These are phyloP conservation scores for Lophiotrema nucula DNA, from an alignment of 495 filamentous ascomycete species.

Conservation along the genomic window DNA sequence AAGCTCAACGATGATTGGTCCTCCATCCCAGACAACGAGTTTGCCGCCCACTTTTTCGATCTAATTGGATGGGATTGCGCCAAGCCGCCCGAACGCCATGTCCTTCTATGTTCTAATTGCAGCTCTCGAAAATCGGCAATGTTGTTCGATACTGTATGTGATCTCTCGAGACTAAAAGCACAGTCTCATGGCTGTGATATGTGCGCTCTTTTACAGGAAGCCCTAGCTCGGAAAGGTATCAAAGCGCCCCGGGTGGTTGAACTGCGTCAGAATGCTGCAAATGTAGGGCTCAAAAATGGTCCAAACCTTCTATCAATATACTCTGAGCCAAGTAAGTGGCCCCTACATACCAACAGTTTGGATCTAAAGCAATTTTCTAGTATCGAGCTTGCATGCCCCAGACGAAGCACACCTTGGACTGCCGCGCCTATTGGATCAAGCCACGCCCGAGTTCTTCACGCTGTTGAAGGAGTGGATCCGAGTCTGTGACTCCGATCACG, in stretches of 20 bases:
- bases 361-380: background rate
- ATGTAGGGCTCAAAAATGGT: background rate
- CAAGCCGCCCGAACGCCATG: background rate
- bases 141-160: background rate
- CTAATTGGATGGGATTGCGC: background rate
- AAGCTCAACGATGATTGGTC: background rate
- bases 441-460: background rate
- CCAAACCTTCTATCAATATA: background rate
- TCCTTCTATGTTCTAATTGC: background rate
- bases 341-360: background rate
- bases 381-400: background rate
- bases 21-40: background rate
- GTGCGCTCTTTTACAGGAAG: background rate
- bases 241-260: background rate
- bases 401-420: background rate
- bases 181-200: background rate
- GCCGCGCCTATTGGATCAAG: background rate
- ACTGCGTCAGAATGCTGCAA: background rate
- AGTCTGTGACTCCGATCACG: background rate
- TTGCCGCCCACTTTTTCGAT: background rate
- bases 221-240: background rate
- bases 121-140: background rate
- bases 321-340: background rate
- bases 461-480: background rate
- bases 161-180: background rate